These are phyloP conservation scores for Zancudomyces culisetae DNA, from an alignment of 371 early-diverging fungal species.

Conservation along the genomic window DNA sequence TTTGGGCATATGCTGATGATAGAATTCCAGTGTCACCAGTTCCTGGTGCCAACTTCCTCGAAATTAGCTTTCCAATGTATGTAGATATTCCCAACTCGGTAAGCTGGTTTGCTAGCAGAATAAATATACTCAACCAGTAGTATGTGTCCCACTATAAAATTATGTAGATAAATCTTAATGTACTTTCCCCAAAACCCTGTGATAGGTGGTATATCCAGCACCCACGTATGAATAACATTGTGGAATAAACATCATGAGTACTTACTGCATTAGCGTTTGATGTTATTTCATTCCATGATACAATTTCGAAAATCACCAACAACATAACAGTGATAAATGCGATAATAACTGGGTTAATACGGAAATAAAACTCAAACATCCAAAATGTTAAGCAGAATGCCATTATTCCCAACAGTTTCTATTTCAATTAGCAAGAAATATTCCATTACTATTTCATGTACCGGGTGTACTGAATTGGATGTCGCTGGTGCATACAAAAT, in stretches of 20 bases:
- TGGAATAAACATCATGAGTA: no score
- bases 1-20: conserved; percentile 13
- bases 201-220: no score
- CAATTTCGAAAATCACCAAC: conserved; percentile 33
- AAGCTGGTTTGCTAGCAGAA: conserved; percentile 54
- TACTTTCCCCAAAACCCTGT: no score
- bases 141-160: conserved; percentile 48
- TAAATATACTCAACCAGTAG: conserved; percentile 61
- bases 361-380: conserved; percentile 38
- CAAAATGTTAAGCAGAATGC: conserved; percentile 40
- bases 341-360: conserved; percentile 45
- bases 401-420: conserved; percentile 30
- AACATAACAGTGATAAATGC: conserved; percentile 37
- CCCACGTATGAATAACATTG: no score
- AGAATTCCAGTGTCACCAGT: no score
- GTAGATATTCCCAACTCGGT: conserved; percentile 40
- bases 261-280: conserved; percentile 41
- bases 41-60: conserved; percentile 14
- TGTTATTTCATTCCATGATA: conserved; percentile 50
- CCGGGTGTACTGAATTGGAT: neutral
- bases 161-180: neutral
- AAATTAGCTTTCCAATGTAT: conserved; percentile 37
- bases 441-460: neutral
- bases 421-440: conserved; percentile 4
- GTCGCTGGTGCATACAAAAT: neutral